Conservation (phyloP, 2,329 filamentous ascomycete species). For the Clathrospora elynae region DNA sequence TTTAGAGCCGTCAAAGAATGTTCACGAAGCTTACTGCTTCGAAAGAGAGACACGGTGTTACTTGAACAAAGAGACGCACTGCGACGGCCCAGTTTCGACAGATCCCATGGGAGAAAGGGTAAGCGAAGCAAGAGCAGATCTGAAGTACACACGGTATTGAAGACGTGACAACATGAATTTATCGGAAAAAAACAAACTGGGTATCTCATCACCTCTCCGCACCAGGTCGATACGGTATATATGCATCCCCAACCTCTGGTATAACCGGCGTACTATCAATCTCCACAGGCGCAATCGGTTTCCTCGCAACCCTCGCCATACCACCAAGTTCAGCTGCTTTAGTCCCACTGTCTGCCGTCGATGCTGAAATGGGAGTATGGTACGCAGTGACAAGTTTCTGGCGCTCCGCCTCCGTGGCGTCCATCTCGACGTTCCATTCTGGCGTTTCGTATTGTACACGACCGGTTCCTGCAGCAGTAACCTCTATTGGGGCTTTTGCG, state of each 20-base stretch:
- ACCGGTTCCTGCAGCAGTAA: not conserved
- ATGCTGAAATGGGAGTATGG: not conserved
- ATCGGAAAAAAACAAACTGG: no score
- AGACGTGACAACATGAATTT: no score
- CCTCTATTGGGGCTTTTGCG: not conserved
- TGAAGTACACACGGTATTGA: not conserved
- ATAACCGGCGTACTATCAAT: constrained; percentile 20
- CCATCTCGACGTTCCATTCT: constrained; percentile 32
- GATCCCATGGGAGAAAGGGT: no score
- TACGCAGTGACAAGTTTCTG: constrained; percentile 7
- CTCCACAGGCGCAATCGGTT: constrained; percentile 26
- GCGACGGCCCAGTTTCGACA: no score
- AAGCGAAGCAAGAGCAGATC: no score
- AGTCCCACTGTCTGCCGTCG: not conserved
- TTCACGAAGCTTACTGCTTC: no score
- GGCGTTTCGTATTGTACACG: constrained; percentile 17
- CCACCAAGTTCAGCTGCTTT: constrained; percentile 20
- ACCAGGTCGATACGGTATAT: constrained; percentile 17
- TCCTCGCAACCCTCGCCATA: constrained; percentile 20
- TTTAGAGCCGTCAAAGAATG: no score
- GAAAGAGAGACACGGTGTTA: no score
- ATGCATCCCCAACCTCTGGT: constrained; percentile 21
- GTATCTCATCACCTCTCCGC: not conserved
- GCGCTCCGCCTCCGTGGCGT: constrained; percentile 23
- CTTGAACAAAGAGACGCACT: no score